Percentiles rank a stretch among this genome's conserved stretches.
Evolutionary conservation across 768 basidiomycete genomes (phyloP).

Genomic region (Postia placenta): DNA sequence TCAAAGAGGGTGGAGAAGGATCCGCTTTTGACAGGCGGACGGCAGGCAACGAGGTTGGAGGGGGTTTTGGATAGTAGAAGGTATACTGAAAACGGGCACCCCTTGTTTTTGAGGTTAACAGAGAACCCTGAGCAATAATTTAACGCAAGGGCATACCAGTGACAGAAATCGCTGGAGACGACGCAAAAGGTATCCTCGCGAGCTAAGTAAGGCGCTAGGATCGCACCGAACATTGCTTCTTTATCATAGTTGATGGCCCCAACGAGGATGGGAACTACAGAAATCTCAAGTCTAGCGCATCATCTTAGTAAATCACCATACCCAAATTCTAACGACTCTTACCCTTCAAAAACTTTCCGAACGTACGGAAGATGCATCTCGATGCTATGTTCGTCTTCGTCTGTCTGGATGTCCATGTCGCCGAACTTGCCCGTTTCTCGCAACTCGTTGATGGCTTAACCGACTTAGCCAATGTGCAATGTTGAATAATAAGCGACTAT

Average conservation of each 20-base stretch:
- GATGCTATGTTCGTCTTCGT: conserved; percentile 94
- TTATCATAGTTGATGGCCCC: conserved; percentile 60
- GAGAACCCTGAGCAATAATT: not conserved
- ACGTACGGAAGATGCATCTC: conserved; percentile 98
- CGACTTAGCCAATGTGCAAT: not conserved
- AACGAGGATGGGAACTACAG: conserved; percentile 86
- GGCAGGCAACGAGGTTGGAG: conserved; percentile 39
- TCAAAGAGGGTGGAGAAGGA: conserved; percentile 30
- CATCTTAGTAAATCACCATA: not conserved
- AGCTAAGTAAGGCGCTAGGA: conserved; percentile 78
- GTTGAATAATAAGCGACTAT: not conserved
- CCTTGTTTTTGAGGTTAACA: too few relatives aligned
- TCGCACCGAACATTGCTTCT: conserved; percentile 58
- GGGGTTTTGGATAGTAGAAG: conserved; percentile 70
- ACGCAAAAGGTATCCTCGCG: conserved; percentile 80
- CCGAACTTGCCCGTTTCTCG: conserved; percentile 62
- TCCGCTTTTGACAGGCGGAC: conserved; percentile 43
- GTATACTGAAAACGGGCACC: conserved; percentile 85
- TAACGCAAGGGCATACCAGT: conserved; percentile 57
- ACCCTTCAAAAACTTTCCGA: conserved; percentile 81
- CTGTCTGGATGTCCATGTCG: conserved; percentile 56
- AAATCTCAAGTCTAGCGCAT: conserved; percentile 56
- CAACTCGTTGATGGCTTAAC: conserved; percentile 71
- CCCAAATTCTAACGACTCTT: conserved; percentile 1
- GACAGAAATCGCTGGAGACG: conserved; percentile 95